phyloP scores from a whole-genome alignment of 2,329 filamentous ascomycete species.

The Pestalotiopsis sp. region DNA sequence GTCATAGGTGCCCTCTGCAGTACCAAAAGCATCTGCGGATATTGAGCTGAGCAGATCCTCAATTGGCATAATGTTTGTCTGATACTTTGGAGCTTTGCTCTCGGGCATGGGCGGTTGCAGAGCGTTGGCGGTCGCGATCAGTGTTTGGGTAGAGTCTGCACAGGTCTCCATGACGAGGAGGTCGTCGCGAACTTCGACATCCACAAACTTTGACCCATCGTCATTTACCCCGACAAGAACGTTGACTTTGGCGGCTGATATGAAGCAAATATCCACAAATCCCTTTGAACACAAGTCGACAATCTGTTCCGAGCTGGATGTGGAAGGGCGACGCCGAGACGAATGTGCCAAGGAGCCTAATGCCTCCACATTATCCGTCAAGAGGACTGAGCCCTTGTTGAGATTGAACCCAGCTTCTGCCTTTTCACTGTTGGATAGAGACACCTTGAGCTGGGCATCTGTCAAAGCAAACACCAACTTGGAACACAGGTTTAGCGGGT shows the following conservation, averaged over 20 bases:
- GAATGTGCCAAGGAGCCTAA: constrained; percentile 43
- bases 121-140: constrained; percentile 78
- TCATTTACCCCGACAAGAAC: constrained; percentile 62
- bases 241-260: constrained; percentile 76
- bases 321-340: constrained; percentile 36
- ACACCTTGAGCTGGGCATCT: constrained; percentile 72
- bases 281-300: constrained; percentile 65
- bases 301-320: constrained; percentile 52
- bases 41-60: constrained; percentile 90
- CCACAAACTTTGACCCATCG: constrained; percentile 67
- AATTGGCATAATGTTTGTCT: constrained; percentile 83
- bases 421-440: constrained; percentile 66
- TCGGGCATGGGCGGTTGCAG: constrained; percentile 83
- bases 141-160: constrained; percentile 93
- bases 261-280: constrained; percentile 84
- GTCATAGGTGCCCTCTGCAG: constrained; percentile 62
- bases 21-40: constrained; percentile 79
- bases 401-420: constrained; percentile 69
- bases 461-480: constrained; percentile 81
- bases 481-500: constrained; percentile 74
- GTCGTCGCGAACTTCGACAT: constrained; percentile 83
- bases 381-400: constrained; percentile 78
- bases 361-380: constrained; percentile 74
- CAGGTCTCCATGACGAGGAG: constrained; percentile 92
- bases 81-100: constrained; percentile 81